These are phyloP conservation scores for Vigna radiata DNA, from an alignment of 306 rosid genomes.

Conservation along the genomic window DNA sequence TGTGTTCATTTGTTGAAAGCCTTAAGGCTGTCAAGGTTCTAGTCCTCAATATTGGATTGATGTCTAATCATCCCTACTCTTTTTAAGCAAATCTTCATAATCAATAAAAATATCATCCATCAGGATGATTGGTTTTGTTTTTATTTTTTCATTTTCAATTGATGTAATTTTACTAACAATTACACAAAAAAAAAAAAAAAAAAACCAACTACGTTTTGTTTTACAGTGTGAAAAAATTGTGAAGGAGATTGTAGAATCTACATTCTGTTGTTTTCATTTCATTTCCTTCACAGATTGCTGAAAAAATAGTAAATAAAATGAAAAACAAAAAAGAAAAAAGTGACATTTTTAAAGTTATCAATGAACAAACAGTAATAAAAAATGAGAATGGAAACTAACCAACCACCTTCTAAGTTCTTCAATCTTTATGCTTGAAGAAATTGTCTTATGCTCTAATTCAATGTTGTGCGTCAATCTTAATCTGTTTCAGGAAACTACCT, in stretches of 20 bases:
- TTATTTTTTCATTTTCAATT: neutral
- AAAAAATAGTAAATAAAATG: slow-evolving; percentile 5
- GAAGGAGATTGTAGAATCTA: slow-evolving; percentile 16
- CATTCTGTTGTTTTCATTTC: neutral
- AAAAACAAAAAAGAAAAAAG: neutral
- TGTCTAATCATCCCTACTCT: neutral
- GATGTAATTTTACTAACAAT: neutral
- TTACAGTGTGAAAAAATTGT: neutral
- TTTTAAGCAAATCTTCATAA: slow-evolving; percentile 23
- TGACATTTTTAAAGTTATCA: neutral
- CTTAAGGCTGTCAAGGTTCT: neutral
- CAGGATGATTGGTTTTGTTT: slow-evolving; percentile 6
- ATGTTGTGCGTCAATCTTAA: slow-evolving; percentile 35
- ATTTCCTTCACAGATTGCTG: slow-evolving; percentile 11
- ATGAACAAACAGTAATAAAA: neutral
- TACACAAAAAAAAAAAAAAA: neutral
- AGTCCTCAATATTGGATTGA: slow-evolving; percentile 9
- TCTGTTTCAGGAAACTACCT: slow-evolving; percentile 84
- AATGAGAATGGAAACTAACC: slow-evolving; percentile 11
- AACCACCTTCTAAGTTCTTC: slow-evolving; percentile 11
- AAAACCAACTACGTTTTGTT: neutral
- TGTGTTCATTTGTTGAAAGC: neutral
- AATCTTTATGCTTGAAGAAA: slow-evolving; percentile 29
- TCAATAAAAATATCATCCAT: slow-evolving; percentile 16
- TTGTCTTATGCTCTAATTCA: slow-evolving; percentile 22